Evolutionary conservation across 345 rosid genomes (phyloP), one percentile per base, ranked within the genome.

Genomic region (Pugionium cornutum): DNA sequence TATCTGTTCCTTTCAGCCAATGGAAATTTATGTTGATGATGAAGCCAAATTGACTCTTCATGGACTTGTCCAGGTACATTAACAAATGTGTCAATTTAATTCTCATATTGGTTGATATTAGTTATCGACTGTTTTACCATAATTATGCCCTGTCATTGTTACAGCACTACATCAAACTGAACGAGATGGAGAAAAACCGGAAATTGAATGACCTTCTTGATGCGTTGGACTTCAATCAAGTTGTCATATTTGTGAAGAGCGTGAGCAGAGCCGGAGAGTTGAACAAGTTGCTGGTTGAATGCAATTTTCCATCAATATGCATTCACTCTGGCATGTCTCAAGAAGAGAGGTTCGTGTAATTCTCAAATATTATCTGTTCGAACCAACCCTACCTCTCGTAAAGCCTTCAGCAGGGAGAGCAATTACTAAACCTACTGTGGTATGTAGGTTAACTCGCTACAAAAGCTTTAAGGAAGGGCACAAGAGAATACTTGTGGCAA

Each of bases 291-390:
- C 95, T 95, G 2, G 86, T 87, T 6, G 97, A 95, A 69, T 95
- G 99, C 66, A 95, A 95, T 72, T 95, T 91, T 51, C 99, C 99
- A 8, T 91, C 99, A 5, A 95, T 95, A 58, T 95, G 97, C 78
- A 95, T 95, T 18, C 99, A 95, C 70, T 95, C 99, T 67, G 97
- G 97, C 76, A 95, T 91, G 97, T 87, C 97, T 26, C 97, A 95
- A 71, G 99, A 95, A 74, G 99, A 95, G 71, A 91, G 97, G 99
- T 95, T 43, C 57, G 69, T 42, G 33, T 27, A 26, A 47, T 41
- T 54, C 9, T 4, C 6, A 4, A 9, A 28, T 10, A 3, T 25
- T 48, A 4, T 48, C 6, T 7, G 31, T 48, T 11, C 26, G n/a
- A 45, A 31, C 3, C 1, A 9, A 11, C 4, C 5, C 4, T 7